Evolutionary conservation across 1,284 basidiomycete species (phyloP).

Genomic region (Dichomitus squalens): DNA sequence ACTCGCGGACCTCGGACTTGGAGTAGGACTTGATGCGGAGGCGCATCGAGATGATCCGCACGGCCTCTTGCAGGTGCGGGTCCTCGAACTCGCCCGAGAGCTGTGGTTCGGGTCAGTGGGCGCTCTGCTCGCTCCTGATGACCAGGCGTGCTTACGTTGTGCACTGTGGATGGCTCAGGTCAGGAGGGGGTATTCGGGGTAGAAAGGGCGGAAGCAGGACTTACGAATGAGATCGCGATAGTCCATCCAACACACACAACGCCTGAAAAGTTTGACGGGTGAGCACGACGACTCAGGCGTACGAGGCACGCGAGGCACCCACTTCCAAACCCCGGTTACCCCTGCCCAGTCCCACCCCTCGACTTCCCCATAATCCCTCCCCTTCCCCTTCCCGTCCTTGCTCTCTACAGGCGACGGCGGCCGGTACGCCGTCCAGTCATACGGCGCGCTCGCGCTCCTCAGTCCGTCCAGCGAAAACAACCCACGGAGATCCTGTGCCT

Average conservation of each 20-base stretch:
- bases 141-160: slow-evolving; percentile 36
- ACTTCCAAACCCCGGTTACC: slow-evolving; percentile 55
- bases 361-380: slow-evolving; percentile 12
- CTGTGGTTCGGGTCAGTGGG: slow-evolving; percentile 9
- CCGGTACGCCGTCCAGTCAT: slow-evolving; percentile 14
- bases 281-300: neutral
- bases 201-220: slow-evolving; percentile 18
- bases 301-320: neutral
- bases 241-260: slow-evolving; percentile 60
- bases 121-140: neutral
- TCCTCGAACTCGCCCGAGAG: slow-evolving; percentile 35
- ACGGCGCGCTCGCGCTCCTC: slow-evolving; percentile 47
- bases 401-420: neutral
- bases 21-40: slow-evolving; percentile 46
- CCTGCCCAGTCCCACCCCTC: slow-evolving; percentile 66
- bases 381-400: neutral
- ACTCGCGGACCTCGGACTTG: slow-evolving; percentile 36
- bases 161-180: slow-evolving; percentile 17
- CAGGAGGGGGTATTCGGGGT: slow-evolving; percentile 1
- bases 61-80: slow-evolving; percentile 48
- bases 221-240: slow-evolving; percentile 54
- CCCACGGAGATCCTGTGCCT: slow-evolving; percentile 31
- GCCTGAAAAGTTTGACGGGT: slow-evolving; percentile 16
- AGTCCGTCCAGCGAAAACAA: slow-evolving; percentile 44
- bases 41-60: slow-evolving; percentile 57